A percentile compares a stretch with the other conserved stretches of the same genome.
Conservation (phyloP, 164 flowering plant genomes). For the Berberis vulgaris region DNA sequence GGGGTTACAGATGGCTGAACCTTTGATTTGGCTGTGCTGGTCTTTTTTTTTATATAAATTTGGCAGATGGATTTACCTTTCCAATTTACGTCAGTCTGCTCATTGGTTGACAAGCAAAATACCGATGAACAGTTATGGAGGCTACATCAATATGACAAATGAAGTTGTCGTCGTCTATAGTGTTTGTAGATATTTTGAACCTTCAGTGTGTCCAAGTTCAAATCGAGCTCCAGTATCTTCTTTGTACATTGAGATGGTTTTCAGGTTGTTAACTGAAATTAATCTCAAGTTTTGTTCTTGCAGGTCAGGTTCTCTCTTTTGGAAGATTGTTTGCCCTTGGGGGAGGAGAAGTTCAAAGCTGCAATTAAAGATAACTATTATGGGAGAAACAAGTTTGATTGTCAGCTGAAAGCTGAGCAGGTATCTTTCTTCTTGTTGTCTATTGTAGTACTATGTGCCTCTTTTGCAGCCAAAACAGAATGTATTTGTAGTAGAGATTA, state of each 20-base stretch:
- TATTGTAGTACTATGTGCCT: neutral
- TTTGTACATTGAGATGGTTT: neutral
- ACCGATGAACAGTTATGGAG: too few species aligned
- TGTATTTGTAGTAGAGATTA: too few species aligned
- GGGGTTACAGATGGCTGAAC: too few species aligned
- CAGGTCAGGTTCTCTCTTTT: slow-evolving; percentile 45
- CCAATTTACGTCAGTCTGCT: too few species aligned
- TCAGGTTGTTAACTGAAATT: neutral
- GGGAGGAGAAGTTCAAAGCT: slow-evolving; percentile 43
- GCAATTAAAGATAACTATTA: slow-evolving; percentile 44
- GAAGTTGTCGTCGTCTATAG: too few species aligned
- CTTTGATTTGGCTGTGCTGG: too few species aligned
- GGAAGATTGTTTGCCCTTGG: slow-evolving; percentile 45
- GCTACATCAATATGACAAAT: too few species aligned
- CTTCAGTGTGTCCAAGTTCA: too few species aligned
- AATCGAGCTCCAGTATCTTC: neutral
- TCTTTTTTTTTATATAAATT: too few species aligned
- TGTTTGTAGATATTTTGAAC: too few species aligned
- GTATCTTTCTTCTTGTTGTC: slow-evolving; percentile 14
- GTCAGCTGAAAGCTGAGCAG: slow-evolving; percentile 39
- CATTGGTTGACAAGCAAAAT: too few species aligned
- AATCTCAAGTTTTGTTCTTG: neutral
- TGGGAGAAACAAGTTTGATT: slow-evolving; percentile 33
- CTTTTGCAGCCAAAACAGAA: neutral
- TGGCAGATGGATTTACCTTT: too few species aligned